Evolutionary conservation across 345 rosid species (phyloP).

Genomic region (Triadica sebifera): DNA sequence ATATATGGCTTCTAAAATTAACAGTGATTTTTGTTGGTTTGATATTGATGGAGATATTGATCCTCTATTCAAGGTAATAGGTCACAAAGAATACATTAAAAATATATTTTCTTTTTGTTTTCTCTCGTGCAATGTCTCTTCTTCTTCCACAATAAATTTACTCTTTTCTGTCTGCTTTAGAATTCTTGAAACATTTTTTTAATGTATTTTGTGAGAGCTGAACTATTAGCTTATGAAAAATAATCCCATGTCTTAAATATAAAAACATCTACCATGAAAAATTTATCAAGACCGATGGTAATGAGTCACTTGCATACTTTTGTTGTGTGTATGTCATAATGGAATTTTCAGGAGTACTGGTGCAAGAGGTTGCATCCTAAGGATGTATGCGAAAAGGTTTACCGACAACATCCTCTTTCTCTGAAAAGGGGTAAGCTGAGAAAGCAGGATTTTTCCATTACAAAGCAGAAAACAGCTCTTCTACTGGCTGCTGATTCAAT

Average conservation of each 20-base stretch:
- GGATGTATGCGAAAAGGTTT: slow-evolving; percentile 92
- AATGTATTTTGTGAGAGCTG: background rate
- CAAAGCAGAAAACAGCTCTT: slow-evolving; percentile 74
- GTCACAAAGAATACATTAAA: background rate
- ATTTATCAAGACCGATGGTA: background rate
- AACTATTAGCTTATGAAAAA: background rate
- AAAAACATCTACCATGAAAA: background rate
- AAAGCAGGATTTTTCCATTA: slow-evolving; percentile 78
- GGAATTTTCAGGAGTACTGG: slow-evolving; percentile 83
- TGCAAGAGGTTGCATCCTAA: slow-evolving; percentile 96
- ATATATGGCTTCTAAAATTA: slow-evolving; percentile 81
- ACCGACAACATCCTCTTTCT: slow-evolving; percentile 85
- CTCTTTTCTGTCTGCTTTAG: background rate
- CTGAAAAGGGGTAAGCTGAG: slow-evolving; percentile 77
- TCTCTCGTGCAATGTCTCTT: background rate
- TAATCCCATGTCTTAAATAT: background rate
- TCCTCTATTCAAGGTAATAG: slow-evolving; percentile 87
- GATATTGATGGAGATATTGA: slow-evolving; percentile 90
- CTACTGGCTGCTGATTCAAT: slow-evolving; percentile 74
- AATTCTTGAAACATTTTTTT: background rate
- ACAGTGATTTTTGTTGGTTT: slow-evolving; percentile 80
- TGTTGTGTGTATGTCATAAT: slow-evolving; percentile 10
- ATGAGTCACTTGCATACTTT: slow-evolving; percentile 6
- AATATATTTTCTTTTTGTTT: background rate
- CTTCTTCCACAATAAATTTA: slow-evolving; percentile 6